Percentiles rank a stretch among this genome's conserved stretches.
phyloP scores from a whole-genome alignment of 768 basidiomycete species.

The Phlebiopsis gigantea region DNA sequence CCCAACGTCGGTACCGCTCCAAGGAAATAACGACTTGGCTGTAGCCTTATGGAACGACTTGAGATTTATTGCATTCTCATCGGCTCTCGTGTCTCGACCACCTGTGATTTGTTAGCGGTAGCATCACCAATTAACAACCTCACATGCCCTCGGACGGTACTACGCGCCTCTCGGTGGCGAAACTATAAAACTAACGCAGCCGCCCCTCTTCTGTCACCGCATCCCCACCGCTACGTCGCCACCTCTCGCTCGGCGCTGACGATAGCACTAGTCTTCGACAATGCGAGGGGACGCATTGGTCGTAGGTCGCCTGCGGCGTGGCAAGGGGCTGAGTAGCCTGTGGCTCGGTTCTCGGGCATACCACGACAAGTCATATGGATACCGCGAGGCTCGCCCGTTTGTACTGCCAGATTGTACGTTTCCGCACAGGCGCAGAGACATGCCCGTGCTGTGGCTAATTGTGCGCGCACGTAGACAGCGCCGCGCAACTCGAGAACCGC shows the following conservation, averaged over 20 bases:
- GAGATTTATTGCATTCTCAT: not conserved
- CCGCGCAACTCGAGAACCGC: conserved; percentile 62
- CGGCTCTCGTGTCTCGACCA: not conserved
- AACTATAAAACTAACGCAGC: not conserved
- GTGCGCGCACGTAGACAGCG: conserved; percentile 45
- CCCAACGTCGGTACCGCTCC: no score
- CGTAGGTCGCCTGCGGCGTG: not conserved
- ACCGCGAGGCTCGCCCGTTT: conserved; percentile 58
- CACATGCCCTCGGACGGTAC: conserved; percentile 2
- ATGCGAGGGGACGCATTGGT: conserved; percentile 1
- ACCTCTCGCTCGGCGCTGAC: not conserved
- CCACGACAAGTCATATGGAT: conserved; percentile 80
- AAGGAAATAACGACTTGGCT: no score
- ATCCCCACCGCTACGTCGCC: not conserved
- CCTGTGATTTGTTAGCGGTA: not conserved
- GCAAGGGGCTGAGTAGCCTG: not conserved
- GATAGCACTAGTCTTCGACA: not conserved
- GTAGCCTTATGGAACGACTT: no score
- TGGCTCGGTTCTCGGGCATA: conserved; percentile 29
- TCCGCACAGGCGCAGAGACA: not conserved
- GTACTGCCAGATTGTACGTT: conserved; percentile 68
- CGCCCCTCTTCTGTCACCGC: not conserved
- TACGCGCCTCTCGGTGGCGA: not conserved
- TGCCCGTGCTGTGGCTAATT: not conserved
- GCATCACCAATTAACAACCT: not conserved